A percentile compares a stretch with the other conserved stretches of the same genome.
Conservation (phyloP, 1,139 yeast genomes). For the Williopsis jadinii region DNA sequence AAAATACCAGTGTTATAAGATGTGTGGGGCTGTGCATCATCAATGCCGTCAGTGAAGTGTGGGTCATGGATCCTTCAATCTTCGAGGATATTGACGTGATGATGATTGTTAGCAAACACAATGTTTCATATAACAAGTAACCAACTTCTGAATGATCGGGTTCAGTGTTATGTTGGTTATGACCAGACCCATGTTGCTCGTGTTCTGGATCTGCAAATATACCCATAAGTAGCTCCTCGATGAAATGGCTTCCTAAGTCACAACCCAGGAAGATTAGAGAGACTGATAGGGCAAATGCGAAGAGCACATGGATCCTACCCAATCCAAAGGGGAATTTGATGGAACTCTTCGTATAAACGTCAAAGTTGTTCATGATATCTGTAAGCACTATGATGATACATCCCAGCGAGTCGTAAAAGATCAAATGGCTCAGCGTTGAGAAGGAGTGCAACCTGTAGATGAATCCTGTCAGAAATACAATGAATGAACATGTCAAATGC, state of each 20-base stretch:
- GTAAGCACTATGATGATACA: constrained; percentile 65
- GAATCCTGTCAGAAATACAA: constrained; percentile 58
- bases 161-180: constrained; percentile 13
- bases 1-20: constrained; percentile 51
- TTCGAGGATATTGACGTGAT: constrained; percentile 28
- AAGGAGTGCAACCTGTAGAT: constrained; percentile 52
- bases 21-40: constrained; percentile 53
- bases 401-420: constrained; percentile 82
- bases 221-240: constrained; percentile 58
- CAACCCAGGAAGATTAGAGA: constrained; percentile 86
- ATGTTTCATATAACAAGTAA: constrained; percentile 26
- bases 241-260: constrained; percentile 75
- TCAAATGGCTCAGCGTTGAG: constrained; percentile 77
- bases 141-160: constrained; percentile 24
- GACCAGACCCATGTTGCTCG: constrained; percentile 23
- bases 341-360: constrained; percentile 84
- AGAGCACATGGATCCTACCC: constrained; percentile 78
- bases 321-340: constrained; percentile 86
- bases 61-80: constrained; percentile 11
- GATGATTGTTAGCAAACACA: constrained; percentile 23
- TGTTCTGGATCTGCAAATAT: constrained; percentile 24
- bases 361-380: constrained; percentile 79
- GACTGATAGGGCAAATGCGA: constrained; percentile 82
- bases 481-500: constrained; percentile 50
- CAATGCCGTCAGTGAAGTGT: constrained; percentile 7